Percentiles rank a stretch among this genome's conserved stretches.
Conservation (phyloP, 495 filamentous ascomycete species). For the Xylaria curta region DNA sequence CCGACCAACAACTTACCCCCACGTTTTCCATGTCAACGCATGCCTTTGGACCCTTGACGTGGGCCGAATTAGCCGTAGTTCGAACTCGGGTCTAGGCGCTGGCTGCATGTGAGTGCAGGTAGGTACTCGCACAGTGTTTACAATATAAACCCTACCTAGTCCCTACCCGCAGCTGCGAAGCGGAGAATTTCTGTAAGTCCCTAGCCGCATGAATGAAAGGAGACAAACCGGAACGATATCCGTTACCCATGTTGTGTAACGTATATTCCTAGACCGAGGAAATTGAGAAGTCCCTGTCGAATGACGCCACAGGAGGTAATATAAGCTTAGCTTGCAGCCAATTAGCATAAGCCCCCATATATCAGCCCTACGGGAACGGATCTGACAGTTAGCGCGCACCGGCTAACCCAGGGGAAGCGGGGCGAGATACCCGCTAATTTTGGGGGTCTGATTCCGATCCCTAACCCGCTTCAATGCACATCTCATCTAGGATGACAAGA, state of each 20-base stretch:
- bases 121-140: too few relatives aligned
- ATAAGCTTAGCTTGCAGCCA: not conserved
- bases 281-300: not conserved
- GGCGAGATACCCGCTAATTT: not conserved
- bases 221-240: not conserved
- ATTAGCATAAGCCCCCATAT: not conserved
- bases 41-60: not conserved
- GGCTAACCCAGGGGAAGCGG: not conserved
- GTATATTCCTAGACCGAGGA: not conserved
- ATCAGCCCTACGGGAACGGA: conserved; percentile 4
- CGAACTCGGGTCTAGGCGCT: not conserved
- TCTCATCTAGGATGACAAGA: too few relatives aligned
- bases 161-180: not conserved
- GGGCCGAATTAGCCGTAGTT: not conserved
- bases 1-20: not conserved
- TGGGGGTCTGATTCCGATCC: not conserved
- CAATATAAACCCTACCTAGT: not conserved
- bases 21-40: not conserved
- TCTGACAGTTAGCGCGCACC: not conserved
- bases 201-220: not conserved
- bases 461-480: too few relatives aligned
- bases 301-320: not conserved
- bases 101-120: not conserved
- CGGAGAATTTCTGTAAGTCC: not conserved
- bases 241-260: not conserved